Evolutionary conservation across 2,329 filamentous ascomycete genomes (phyloP), one percentile per base, ranked within the genome.

Genomic region (Ascochyta pisi): DNA sequence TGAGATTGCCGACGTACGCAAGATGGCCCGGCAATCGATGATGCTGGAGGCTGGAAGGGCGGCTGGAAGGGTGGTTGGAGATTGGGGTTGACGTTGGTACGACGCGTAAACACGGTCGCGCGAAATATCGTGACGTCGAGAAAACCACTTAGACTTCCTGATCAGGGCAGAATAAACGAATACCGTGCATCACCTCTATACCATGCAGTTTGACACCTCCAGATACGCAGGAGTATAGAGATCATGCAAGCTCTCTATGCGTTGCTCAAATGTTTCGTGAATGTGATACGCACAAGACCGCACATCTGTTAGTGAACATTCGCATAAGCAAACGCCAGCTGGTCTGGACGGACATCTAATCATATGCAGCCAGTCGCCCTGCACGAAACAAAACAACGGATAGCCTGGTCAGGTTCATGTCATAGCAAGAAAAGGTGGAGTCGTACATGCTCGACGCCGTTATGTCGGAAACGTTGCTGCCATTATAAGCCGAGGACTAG

Each of bases 71-170:
- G 49, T 33, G 27, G 27, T 29, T 29, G 27, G 9, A 27, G 26
- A 3, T 9, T 27, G 26, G 27, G 27, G 9, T 61, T 54, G 57
- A 62, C 50, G 61, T 60, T 61, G 51, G 57, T 52, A 41, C 56
- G 62, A 59, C 58, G 55, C 59, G 54, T 57, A 31, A 61, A 54
- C 63, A 54, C 63, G 64, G 55, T 43, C 40, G 58, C 62, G 57
- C 65, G 65, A 34, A n/a, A 47, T 49, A 55, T 66, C 61, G 58
- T 61, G 59, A 61, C 54, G 57, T 61, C 53, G 50, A 54, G 45
- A 48, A 57, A 58, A 46, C 23, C 43, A 62, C 57, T 60, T 55
- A 49, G 24, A 49, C 37, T 58, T 45, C 53, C 42, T 10, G 5
- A 51, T 50, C 24, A 33, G 47, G 49, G 19, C 15, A 50, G 49